A percentile compares a stretch with the other conserved stretches of the same genome.
These are phyloP conservation scores for Cairneyella variabilis DNA, from an alignment of 495 filamentous ascomycete species.

Conservation along the genomic window DNA sequence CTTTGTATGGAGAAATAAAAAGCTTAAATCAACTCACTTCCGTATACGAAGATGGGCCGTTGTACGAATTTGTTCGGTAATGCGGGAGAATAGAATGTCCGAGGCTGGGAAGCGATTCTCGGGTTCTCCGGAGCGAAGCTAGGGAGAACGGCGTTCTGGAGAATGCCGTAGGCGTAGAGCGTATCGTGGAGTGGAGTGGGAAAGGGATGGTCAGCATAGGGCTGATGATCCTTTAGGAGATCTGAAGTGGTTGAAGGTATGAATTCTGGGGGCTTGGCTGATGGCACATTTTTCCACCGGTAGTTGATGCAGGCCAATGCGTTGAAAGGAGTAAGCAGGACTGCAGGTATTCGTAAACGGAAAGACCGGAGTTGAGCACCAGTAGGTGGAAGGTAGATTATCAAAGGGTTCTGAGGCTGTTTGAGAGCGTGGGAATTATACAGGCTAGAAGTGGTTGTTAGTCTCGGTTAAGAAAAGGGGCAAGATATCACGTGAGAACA, in stretches of 20 bases:
- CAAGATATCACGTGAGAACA: slow-evolving; percentile 11
- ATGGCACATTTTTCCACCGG: slow-evolving; percentile 21
- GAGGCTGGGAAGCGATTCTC: slow-evolving; percentile 7
- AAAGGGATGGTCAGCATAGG: slow-evolving; percentile 18
- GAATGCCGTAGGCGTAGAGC: slow-evolving; percentile 38
- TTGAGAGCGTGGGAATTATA: slow-evolving; percentile 15
- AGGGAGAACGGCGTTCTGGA: slow-evolving; percentile 14
- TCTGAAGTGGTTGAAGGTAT: slow-evolving; percentile 1
- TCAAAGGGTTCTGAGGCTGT: slow-evolving; percentile 4
- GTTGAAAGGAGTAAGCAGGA: slow-evolving; percentile 2
- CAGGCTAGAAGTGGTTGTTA: slow-evolving; percentile 12
- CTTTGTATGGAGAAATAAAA: no score
- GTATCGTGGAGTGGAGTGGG: slow-evolving; percentile 47
- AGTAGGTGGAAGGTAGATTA: slow-evolving; percentile 23
- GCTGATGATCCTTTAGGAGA: background rate
- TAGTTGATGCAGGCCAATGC: slow-evolving; percentile 24
- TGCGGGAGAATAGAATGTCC: background rate
- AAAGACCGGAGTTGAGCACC: slow-evolving; percentile 4
- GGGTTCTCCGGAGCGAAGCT: background rate
- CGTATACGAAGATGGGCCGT: slow-evolving; percentile 39
- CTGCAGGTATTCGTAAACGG: slow-evolving; percentile 12
- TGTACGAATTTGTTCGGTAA: background rate
- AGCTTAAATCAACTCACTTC: no score
- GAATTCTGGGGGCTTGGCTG: slow-evolving; percentile 7
- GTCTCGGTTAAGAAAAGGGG: slow-evolving; percentile 4